phyloP scores from a whole-genome alignment of 2,329 filamentous ascomycete species.

The Penicillium sp. region DNA sequence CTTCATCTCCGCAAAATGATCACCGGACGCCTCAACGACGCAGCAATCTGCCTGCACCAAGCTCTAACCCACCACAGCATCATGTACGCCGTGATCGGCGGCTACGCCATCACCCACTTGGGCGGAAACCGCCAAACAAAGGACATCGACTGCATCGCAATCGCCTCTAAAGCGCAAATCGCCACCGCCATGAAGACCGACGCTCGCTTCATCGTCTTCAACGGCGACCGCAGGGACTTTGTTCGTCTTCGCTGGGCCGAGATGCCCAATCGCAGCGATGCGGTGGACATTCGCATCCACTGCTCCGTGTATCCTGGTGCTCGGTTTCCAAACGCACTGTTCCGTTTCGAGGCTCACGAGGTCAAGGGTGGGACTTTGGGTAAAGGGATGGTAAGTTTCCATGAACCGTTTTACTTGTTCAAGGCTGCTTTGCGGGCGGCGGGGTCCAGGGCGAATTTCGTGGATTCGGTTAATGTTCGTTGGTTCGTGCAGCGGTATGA shows the following conservation, averaged over 20 bases:
- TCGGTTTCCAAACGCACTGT: background rate
- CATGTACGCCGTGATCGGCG: background rate
- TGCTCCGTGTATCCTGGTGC: background rate
- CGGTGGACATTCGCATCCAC: background rate
- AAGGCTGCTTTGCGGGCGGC: background rate
- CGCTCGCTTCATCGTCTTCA: background rate
- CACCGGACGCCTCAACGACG: background rate
- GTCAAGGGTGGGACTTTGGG: background rate
- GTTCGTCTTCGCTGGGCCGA: background rate
- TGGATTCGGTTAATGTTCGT: background rate
- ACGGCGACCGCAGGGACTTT: background rate
- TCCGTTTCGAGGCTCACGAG: background rate
- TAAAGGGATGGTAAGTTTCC: background rate
- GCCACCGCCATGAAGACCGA: background rate
- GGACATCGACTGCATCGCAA: conserved; percentile 3
- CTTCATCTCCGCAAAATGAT: background rate
- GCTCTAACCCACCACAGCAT: background rate
- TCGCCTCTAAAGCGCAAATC: background rate
- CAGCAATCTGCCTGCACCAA: background rate
- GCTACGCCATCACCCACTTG: background rate
- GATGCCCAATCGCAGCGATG: background rate
- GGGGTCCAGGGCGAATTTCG: background rate
- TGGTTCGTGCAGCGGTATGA: background rate
- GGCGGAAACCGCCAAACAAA: background rate
- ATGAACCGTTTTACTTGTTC: background rate